phyloP scores from a whole-genome alignment of 208 protist species.

The Acanthamoeba healyi region DNA sequence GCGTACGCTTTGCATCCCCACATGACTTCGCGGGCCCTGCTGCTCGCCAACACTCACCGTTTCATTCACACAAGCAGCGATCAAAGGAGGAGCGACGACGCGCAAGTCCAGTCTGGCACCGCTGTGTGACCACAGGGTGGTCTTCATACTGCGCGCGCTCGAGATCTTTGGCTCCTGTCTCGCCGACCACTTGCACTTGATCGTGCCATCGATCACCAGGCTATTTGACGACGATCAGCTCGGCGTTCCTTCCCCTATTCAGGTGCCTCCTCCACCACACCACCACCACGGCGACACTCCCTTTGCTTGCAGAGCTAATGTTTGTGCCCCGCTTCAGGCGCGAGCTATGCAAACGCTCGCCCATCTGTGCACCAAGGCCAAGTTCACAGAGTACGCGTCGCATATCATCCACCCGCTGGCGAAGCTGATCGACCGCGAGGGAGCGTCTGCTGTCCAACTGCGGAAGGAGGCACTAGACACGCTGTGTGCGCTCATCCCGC shows the following conservation, averaged over 20 bases:
- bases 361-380: conserved; percentile 86
- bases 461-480: conserved; percentile 82
- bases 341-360: conserved; percentile 87
- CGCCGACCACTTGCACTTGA: conserved; percentile 94
- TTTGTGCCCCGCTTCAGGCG: too few relatives aligned
- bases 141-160: conserved; percentile 86
- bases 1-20: neutral
- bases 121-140: neutral
- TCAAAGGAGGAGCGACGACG: neutral
- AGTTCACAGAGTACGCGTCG: conserved; percentile 89
- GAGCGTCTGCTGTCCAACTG: conserved; percentile 56
- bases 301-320: too few relatives aligned
- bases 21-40: neutral
- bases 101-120: neutral
- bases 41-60: neutral
- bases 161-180: conserved; percentile 90
- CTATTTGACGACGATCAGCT: conserved; percentile 86
- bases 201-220: conserved; percentile 91
- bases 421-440: conserved; percentile 14
- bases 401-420: conserved; percentile 91
- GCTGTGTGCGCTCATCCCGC: conserved; percentile 89
- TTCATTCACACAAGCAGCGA: neutral
- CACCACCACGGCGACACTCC: too few relatives aligned
- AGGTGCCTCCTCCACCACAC: conserved; percentile 74
- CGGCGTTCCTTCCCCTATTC: conserved; percentile 73